These are phyloP conservation scores for Staphylotrichum tortipilum DNA, from an alignment of 495 filamentous ascomycete genomes.

Conservation along the genomic window DNA sequence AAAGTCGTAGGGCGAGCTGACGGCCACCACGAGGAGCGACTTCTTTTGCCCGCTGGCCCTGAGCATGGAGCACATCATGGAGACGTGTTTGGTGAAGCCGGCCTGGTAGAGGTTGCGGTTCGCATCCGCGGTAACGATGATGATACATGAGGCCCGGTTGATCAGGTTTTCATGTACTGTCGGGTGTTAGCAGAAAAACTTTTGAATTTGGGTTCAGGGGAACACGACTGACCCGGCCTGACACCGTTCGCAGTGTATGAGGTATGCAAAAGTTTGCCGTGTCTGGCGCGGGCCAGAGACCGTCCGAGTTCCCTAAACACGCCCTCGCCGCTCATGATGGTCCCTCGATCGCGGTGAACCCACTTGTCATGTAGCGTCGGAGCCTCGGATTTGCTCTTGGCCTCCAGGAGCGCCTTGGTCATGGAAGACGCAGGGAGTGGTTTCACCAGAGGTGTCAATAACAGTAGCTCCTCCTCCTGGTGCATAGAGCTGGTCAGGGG, in stretches of 20 bases:
- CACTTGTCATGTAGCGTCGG: slow-evolving; percentile 45
- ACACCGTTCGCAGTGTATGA: slow-evolving; percentile 88
- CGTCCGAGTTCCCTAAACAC: slow-evolving; percentile 79
- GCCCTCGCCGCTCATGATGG: slow-evolving; percentile 77
- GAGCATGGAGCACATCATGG: slow-evolving; percentile 74
- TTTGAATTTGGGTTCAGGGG: not conserved
- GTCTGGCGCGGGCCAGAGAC: slow-evolving; percentile 69
- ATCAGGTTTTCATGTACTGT: slow-evolving; percentile 79
- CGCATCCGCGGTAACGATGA: slow-evolving; percentile 82
- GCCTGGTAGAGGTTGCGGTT: slow-evolving; percentile 85
- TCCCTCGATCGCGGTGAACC: slow-evolving; percentile 50
- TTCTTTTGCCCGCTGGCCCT: slow-evolving; percentile 52
- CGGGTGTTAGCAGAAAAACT: slow-evolving; percentile 8
- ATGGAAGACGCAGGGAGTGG: slow-evolving; percentile 75
- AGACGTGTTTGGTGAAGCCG: slow-evolving; percentile 84
- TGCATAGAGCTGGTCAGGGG: slow-evolving; percentile 70
- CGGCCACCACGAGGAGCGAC: slow-evolving; percentile 75
- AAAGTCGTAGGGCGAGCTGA: slow-evolving; percentile 90
- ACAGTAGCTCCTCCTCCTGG: slow-evolving; percentile 71
- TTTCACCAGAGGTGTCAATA: slow-evolving; percentile 78
- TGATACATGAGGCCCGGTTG: slow-evolving; percentile 73
- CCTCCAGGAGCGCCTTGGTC: slow-evolving; percentile 45
- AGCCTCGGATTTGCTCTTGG: slow-evolving; percentile 34
- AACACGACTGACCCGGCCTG: slow-evolving; percentile 45
- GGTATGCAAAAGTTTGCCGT: slow-evolving; percentile 76